phyloP scores from a whole-genome alignment of 2,329 filamentous ascomycete species.

The Alternaria metachromatica region DNA sequence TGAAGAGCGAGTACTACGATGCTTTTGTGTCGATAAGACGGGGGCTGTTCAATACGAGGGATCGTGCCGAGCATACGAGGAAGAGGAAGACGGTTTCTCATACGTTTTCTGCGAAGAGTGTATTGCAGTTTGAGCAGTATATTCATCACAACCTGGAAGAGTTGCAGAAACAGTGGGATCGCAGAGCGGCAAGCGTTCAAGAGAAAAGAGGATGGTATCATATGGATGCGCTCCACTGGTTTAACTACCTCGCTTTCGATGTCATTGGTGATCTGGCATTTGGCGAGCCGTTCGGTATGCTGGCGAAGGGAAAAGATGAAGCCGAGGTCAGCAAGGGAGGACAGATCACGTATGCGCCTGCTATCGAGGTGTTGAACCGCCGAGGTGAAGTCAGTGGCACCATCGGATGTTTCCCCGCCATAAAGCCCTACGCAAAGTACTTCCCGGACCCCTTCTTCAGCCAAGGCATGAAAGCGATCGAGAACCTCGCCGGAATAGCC shows the following conservation, averaged over 20 bases:
- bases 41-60: slow-evolving; percentile 88
- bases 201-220: slow-evolving; percentile 63
- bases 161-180: slow-evolving; percentile 76
- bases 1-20: slow-evolving; percentile 80
- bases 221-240: slow-evolving; percentile 80
- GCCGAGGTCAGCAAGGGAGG: slow-evolving; percentile 73
- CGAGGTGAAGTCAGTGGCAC: slow-evolving; percentile 85
- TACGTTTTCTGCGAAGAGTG: slow-evolving; percentile 82
- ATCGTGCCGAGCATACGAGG: slow-evolving; percentile 80
- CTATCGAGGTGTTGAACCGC: slow-evolving; percentile 87
- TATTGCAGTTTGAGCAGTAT: slow-evolving; percentile 87
- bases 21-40: slow-evolving; percentile 87
- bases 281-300: slow-evolving; percentile 83
- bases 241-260: slow-evolving; percentile 68
- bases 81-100: slow-evolving; percentile 90
- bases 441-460: slow-evolving; percentile 83
- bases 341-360: slow-evolving; percentile 72
- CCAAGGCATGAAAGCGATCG: slow-evolving; percentile 73
- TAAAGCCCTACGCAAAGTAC: slow-evolving; percentile 82
- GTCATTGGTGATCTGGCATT: slow-evolving; percentile 70
- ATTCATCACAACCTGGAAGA: slow-evolving; percentile 79
- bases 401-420: slow-evolving; percentile 73
- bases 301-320: slow-evolving; percentile 75
- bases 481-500: slow-evolving; percentile 85
- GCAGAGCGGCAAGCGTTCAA: slow-evolving; percentile 57